Conservation (phyloP, 192 early-diverging fungal species). For the Coemansia javaensis region DNA sequence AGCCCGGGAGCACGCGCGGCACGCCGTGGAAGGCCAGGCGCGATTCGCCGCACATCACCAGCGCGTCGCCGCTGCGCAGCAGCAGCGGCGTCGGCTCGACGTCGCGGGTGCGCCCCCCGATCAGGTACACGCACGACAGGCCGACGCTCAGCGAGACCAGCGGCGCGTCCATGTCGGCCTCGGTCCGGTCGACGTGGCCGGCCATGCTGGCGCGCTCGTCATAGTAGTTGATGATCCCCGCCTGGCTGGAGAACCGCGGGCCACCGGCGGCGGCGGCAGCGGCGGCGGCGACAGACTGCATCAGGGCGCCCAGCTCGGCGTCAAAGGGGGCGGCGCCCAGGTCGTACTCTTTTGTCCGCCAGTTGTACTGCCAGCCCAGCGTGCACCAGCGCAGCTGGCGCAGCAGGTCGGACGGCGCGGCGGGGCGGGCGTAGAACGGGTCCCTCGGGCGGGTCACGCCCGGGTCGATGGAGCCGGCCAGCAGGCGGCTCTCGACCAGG, state of each 20-base stretch:
- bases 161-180: conserved; percentile 78
- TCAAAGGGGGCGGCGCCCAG: conserved; percentile 59
- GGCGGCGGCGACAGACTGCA: conserved; percentile 61
- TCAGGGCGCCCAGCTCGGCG: conserved; percentile 55
- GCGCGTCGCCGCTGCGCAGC: conserved; percentile 80
- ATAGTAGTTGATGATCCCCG: conserved; percentile 94
- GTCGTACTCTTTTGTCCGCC: conserved; percentile 74
- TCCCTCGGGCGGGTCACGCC: conserved; percentile 27
- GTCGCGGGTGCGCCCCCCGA: conserved; percentile 73
- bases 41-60: conserved; percentile 80
- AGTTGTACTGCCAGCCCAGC: conserved; percentile 74
- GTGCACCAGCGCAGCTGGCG: conserved; percentile 66
- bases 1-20: conserved; percentile 69
- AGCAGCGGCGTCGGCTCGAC: conserved; percentile 63
- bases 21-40: conserved; percentile 83
- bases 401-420: conserved; percentile 9
- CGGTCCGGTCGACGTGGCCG: conserved; percentile 91
- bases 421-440: conserved; percentile 21
- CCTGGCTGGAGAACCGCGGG: conserved; percentile 66
- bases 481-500: conserved; percentile 25
- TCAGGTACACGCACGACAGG: conserved; percentile 66
- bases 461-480: conserved; percentile 25
- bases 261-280: conserved; percentile 51
- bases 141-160: conserved; percentile 67
- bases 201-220: conserved; percentile 74